Base-by-base conservation (phyloP, 352 stramenopile genomes). In the Stephanocyclus meneghinianus region DNA sequence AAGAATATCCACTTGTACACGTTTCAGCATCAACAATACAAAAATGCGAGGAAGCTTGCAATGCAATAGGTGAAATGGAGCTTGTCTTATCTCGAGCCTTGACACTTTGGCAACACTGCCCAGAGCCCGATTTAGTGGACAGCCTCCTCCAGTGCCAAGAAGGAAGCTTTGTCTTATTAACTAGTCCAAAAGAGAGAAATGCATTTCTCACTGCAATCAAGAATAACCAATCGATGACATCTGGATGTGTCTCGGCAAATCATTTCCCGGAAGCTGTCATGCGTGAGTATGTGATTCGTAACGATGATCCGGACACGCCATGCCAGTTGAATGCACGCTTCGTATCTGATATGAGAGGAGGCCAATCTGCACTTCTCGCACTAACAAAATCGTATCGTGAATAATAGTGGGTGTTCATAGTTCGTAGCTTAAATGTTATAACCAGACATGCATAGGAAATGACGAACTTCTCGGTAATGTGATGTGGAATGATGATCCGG, bases 261-360 rank as follows among this genome's bases (percentile, higher is more conserved):
- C 83, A 72, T 29, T 63, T 63, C 2, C 64, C 64, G 7, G 32
- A 63, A 63, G 64, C 87, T 26, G 56, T 74, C 0, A 74, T 87
- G 35, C 74, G 86, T 35, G 86, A 91, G 65, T 93, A 93, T 77
- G 67, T 92, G 1, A 69, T 93, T 26, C 74, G 81, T 2, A 93
- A 92, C 74, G 50, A 61, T n/a, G 78, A 92, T 50, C 65, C 81
- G 15, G 56, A 68, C 13, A 84, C 78, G 56, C 86, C 88, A 57
- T 91, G 85, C 66, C 88, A 93, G 62, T 62, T 93, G 50, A 81
- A 68, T 61, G 81, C 90, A 30, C 76, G 88, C 21, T 77, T 88
- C 32, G 77, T 77, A 18, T 57, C 61, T 13, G 55, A 65, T 56
- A 55, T 77, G 45, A 53, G 65, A 45, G 71, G 71, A 32, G 61